A percentile compares a stretch with the other conserved stretches of the same genome.
These are phyloP conservation scores for Tricholoma sp. DNA, from an alignment of 768 basidiomycete genomes.

Conservation along the genomic window DNA sequence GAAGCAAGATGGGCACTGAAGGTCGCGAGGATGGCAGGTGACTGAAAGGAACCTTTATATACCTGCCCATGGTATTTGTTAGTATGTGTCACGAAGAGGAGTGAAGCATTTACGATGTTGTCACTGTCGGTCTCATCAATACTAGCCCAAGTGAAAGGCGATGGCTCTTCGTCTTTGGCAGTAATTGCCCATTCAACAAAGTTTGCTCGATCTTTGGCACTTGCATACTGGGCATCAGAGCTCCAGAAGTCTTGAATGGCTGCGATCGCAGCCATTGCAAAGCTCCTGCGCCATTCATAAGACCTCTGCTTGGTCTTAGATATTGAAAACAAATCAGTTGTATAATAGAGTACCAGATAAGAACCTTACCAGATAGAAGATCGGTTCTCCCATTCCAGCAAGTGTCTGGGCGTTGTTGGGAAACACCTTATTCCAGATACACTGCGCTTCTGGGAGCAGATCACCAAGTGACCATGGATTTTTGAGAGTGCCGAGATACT, in stretches of 20 bases:
- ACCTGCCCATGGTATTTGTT: too few relatives aligned
- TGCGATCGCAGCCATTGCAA: background rate
- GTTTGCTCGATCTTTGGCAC: background rate
- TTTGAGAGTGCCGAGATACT: background rate
- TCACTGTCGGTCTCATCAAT: background rate
- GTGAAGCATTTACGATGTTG: too few relatives aligned
- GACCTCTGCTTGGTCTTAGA: slow-evolving; percentile 1
- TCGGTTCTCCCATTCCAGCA: background rate
- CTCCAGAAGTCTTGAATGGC: slow-evolving; percentile 2
- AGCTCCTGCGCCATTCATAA: slow-evolving; percentile 3
- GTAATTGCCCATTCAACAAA: slow-evolving; percentile 1
- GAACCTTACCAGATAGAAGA: slow-evolving; percentile 2
- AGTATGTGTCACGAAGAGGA: too few relatives aligned
- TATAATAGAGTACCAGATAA: background rate
- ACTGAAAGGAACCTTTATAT: too few relatives aligned
- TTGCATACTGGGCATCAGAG: background rate
- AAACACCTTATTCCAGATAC: slow-evolving; percentile 4
- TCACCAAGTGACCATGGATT: slow-evolving; percentile 2
- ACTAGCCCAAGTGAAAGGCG: background rate
- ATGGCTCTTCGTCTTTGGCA: background rate
- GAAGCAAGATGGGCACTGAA: too few relatives aligned
- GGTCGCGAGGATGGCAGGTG: too few relatives aligned
- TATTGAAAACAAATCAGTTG: background rate
- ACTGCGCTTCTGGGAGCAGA: slow-evolving; percentile 1
- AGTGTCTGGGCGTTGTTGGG: slow-evolving; percentile 1